phyloP scores from a whole-genome alignment of 495 filamentous ascomycete species.

The Neurospora sp. region DNA sequence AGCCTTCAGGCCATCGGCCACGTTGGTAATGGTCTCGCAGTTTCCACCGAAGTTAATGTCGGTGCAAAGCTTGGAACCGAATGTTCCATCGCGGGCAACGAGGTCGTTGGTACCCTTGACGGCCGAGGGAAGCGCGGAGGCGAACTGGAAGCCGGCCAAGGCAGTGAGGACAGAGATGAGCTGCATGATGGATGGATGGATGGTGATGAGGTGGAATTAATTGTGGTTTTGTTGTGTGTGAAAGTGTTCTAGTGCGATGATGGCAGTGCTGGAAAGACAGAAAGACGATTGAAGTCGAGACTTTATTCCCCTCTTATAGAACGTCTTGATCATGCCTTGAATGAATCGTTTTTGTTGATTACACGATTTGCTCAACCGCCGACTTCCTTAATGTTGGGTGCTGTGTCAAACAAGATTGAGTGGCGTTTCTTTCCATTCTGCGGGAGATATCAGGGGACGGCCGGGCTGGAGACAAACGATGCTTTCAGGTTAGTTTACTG shows the following conservation, averaged over 20 bases:
- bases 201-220: background rate
- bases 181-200: background rate
- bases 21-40: background rate
- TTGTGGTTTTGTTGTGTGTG: background rate
- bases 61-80: background rate
- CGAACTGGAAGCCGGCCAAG: background rate
- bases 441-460: background rate
- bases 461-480: background rate
- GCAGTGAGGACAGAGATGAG: background rate
- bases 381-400: background rate
- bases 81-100: background rate
- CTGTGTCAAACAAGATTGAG: background rate
- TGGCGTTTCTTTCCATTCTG: background rate
- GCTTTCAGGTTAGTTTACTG: background rate
- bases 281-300: background rate
- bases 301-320: background rate
- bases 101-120: background rate
- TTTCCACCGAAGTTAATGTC: background rate
- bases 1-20: background rate
- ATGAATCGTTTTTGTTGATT: no score
- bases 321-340: background rate
- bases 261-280: background rate
- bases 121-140: background rate
- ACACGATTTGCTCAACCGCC: background rate
- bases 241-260: background rate